A percentile compares a stretch with the other conserved stretches of the same genome.
phyloP scores from a whole-genome alignment of 176 grass and related monocot genomes.

The Cenchrus purpureus region DNA sequence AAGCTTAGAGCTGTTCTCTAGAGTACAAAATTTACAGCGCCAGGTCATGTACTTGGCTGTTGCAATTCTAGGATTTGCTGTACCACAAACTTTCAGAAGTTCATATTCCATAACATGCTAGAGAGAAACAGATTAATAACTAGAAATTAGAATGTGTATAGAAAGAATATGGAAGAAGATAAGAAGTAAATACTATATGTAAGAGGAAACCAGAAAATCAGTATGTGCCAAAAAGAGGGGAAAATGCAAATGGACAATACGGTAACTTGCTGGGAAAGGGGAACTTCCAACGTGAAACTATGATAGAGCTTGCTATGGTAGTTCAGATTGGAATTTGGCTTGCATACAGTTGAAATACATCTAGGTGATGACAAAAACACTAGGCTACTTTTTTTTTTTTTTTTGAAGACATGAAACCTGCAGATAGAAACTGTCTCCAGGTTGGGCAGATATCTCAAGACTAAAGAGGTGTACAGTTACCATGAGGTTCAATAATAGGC shows the following conservation, averaged over 20 bases:
- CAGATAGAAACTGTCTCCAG: not conserved
- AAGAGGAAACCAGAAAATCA: not conserved
- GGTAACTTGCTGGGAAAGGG: not conserved
- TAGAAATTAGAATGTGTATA: not conserved
- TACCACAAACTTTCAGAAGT: constrained; percentile 72
- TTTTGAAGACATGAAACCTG: not conserved
- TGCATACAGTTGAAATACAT: too few species aligned
- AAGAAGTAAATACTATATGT: not conserved
- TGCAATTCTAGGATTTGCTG: constrained; percentile 65
- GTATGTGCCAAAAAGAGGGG: not conserved
- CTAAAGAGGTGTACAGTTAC: not conserved
- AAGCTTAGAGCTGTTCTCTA: constrained; percentile 72
- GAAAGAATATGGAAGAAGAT: not conserved
- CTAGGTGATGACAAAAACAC: not conserved
- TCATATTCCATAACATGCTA: constrained; percentile 33
- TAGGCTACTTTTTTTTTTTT: too few species aligned
- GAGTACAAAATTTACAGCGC: constrained; percentile 94
- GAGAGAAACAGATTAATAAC: constrained; percentile 16
- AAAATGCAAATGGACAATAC: not conserved
- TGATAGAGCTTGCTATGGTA: too few species aligned
- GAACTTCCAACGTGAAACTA: not conserved
- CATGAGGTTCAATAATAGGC: too few species aligned
- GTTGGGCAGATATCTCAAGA: not conserved
- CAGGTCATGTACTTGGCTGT: constrained; percentile 68
- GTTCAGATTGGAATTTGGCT: too few species aligned